Evolutionary conservation across 352 stramenopile genomes (phyloP), one percentile per base, ranked within the genome.

Genomic region (Globisporangium echinulatum): DNA sequence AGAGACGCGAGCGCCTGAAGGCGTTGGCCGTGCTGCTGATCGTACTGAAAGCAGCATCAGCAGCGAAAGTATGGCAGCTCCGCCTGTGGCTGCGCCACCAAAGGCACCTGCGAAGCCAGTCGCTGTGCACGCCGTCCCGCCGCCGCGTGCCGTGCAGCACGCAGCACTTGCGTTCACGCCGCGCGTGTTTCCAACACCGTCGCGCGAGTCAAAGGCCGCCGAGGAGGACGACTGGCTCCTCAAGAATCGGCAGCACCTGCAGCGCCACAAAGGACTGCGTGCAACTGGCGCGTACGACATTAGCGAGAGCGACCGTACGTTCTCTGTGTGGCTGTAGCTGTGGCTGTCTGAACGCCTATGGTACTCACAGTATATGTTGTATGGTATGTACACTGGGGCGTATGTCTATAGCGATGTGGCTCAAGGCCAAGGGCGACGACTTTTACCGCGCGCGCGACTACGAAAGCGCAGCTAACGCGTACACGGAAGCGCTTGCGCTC

Each of bases 391-490:
- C 38, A 19, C 14, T 33, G 25, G 25, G 25, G 5, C 36, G 14
- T 42, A 13, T 17, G 9, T 49, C 2, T 17, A 10, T 15, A 94
- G 84, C 82, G 7, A 82, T 87, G 61, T 94, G 84, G 84, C 61
- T 94, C n/a, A 94, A 94, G 51, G 84, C 84, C 0, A 92, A 91
- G 62, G 84, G 71, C n/a, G 84, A 92, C 64, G 84, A 92, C 47
- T 94, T 92, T 59, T 92, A 87, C 44, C 78, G 77, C 39, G 74
- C 75, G 2, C 80, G 67, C 9, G 84, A 94, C 59, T 90, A 77
- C 51, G 68, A 67, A 0, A 88, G 84, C 61, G 84, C 84, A 7
- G 68, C 71, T 7, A 92, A 89, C 52, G 84, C 79, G 2, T 94
- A 91, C 60, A 67, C 63, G 10, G 84, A 94, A 51, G 75, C 82